Evolutionary conservation across 208 protist genomes (phyloP), one percentile per base, ranked within the genome.

Genomic region (Polymyxa betae): DNA sequence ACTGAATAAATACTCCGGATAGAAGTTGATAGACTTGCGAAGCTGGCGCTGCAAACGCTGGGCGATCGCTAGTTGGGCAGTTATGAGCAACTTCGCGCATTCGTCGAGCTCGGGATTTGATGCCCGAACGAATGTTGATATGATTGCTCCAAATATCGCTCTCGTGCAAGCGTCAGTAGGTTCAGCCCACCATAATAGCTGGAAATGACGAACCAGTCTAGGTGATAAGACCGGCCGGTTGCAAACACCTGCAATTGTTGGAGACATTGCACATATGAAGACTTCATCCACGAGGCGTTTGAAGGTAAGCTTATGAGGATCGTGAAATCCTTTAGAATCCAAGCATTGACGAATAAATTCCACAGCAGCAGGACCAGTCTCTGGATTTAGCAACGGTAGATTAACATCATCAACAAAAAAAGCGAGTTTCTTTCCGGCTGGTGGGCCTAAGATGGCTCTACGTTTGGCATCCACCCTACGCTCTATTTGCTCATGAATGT

Each of bases 361-460:
- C 89, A 99, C 97, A n/a, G 97, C 96, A 82, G 97, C 97, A 43
- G 97, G 97, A 16, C 97, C 96, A 40, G 96, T 97, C 88, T 97
- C 95, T n/a, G n/a, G n/a, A 95, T 12, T 29, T 60, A 24, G 12
- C 5, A 5, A 60, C 12, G 98, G 97, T 97, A 99, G 98, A 95
- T 99, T 99, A 41, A 99, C 92, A 93, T 99, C 98, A 91, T 99
- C 98, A 89, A 99, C 96, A 91, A 99, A 99, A 38, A 93, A 0
- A 29, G 94, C 92, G 94, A 97, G 95, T 91, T 96, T 49, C 24
- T 94, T 87, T 0, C 92, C 92, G 10, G 92, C 77, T 16, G 92
- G 77, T 24, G 93, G 66, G 24, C 92, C 92, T 5, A 94, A 45
- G 43, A 97, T 93, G 41, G 96, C 96, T 89, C 91, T 92, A 49